Base-by-base conservation (phyloP, 306 rosid genomes). In the Echinosophora koreensis region DNA sequence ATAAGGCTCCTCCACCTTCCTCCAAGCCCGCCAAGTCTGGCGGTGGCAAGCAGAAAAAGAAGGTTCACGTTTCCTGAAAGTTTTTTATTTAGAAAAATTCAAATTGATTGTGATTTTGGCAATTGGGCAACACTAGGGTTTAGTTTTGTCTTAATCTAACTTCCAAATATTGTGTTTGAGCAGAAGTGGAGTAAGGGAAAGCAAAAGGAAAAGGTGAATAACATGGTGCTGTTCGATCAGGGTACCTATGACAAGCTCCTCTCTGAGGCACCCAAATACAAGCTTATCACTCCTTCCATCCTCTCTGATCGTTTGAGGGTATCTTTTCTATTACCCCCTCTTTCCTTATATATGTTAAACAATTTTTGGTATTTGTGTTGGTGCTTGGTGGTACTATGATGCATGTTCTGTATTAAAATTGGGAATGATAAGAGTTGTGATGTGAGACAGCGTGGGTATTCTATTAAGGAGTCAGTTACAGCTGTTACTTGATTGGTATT, bases 121-220 rank as follows among this genome's bases (percentile, higher is more conserved):
- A 15, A 17, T 41, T 54, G 18, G 58, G 64, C 3, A 32, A 32
- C 5, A 3, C n/a, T 17, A 44, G n/a, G 3, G 77, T 8, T 4
- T 37, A 16, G 37, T 54, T 54, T 71, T 54, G 16, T 42, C 3
- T 2, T 59, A 12, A 9, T 59, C 12, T 7, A 12, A 14, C 5
- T 7, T 5, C 28, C 5, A 14, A 3, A 16, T 9, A 63, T 69
- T 55, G 8, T 80, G 62, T 5, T 55, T 46, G 55, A 57, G 67
- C 87, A 89, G 96, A 90, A 91, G 84, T 91, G 93, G 91, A 87
- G 93, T 83, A 91, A 91, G 84, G 96, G 96, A 51, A 91, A 91
- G 89, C 93, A 91, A 1, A 91, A 91, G 93, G 96, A 91, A 81
- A 91, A 91, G 93, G 96, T 89, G 41, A 91, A 91, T 66, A 91